Percentiles rank a stretch among this genome's conserved stretches.
Conservation (phyloP, 2,329 filamentous ascomycete genomes). For the Colletotrichum australisinense region DNA sequence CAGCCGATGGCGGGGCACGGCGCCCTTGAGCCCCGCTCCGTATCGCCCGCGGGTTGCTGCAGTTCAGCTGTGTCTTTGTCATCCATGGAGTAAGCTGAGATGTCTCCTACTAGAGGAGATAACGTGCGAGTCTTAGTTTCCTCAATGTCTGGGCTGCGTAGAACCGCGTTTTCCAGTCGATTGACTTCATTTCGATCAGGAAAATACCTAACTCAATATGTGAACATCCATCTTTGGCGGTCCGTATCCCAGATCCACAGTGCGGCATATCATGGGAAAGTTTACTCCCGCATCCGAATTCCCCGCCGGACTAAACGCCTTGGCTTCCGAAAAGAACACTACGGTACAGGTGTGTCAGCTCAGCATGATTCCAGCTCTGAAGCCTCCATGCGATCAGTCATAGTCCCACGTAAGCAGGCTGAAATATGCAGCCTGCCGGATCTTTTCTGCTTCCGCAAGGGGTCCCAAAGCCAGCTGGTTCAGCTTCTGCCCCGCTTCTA, state of each 20-base stretch:
- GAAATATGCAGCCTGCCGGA: background rate
- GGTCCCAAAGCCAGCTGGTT: background rate
- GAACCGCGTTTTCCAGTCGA: too few species aligned
- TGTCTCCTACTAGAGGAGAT: too few species aligned
- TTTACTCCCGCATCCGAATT: background rate
- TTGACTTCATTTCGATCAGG: too few species aligned
- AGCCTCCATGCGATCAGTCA: background rate
- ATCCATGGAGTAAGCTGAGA: background rate
- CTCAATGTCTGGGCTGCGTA: too few species aligned
- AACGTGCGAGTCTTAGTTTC: too few species aligned
- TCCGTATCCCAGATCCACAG: background rate
- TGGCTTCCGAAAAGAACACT: background rate
- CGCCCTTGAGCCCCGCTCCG: conserved; percentile 6
- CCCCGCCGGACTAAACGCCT: background rate
- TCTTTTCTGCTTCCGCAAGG: background rate
- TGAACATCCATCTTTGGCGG: background rate
- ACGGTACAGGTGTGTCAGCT: background rate
- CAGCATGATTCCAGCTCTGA: background rate
- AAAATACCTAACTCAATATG: background rate
- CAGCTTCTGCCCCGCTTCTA: background rate
- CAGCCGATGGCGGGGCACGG: conserved; percentile 28
- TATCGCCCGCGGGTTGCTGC: background rate
- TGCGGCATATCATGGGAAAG: background rate
- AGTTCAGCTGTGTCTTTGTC: background rate
- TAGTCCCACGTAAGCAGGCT: background rate